These are phyloP conservation scores for Agapanthus africanus DNA, from an alignment of 106 monocot genomes.

Conservation along the genomic window DNA sequence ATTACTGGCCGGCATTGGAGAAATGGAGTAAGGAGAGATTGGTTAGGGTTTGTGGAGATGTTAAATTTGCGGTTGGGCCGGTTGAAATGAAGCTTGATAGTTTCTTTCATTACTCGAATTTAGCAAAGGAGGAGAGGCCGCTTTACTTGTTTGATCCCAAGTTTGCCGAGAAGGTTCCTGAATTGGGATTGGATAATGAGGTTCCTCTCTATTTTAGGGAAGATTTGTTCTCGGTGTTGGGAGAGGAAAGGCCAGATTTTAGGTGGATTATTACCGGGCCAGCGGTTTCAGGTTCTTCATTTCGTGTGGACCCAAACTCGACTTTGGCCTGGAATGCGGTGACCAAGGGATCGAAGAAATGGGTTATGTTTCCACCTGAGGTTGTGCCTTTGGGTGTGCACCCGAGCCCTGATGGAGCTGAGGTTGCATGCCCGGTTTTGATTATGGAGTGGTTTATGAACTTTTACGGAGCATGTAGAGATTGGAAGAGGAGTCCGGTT, in stretches of 20 bases:
- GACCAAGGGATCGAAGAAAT: slow-evolving; percentile 86
- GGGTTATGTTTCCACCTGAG: slow-evolving; percentile 95
- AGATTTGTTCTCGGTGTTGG: slow-evolving; percentile 73
- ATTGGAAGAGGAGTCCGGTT: slow-evolving; percentile 64
- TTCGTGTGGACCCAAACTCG: slow-evolving; percentile 89
- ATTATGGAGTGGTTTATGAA: slow-evolving; percentile 99
- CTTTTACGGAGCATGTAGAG: slow-evolving; percentile 56
- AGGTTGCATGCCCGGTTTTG: slow-evolving; percentile 93
- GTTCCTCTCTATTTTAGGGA: slow-evolving; percentile 76
- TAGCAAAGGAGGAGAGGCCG: slow-evolving; percentile 70
- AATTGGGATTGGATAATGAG: slow-evolving; percentile 57
- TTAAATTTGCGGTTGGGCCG: slow-evolving; percentile 67
- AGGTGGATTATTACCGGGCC: slow-evolving; percentile 91
- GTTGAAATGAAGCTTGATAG: slow-evolving; percentile 66
- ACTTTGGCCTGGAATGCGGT: slow-evolving; percentile 97
- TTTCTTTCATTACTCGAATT: slow-evolving; percentile 62
- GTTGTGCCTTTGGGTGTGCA: slow-evolving; percentile 87
- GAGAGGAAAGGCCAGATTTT: slow-evolving; percentile 69
- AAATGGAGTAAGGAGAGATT: slow-evolving; percentile 56
- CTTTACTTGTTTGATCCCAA: slow-evolving; percentile 86
- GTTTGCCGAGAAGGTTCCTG: slow-evolving; percentile 82
- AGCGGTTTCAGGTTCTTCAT: slow-evolving; percentile 84
- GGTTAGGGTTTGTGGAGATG: slow-evolving; percentile 37
- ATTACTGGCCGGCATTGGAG: slow-evolving; percentile 55
- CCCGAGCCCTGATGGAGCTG: slow-evolving; percentile 78